phyloP scores from a whole-genome alignment of 2,329 filamentous ascomycete genomes.

The Fusarium illudens region DNA sequence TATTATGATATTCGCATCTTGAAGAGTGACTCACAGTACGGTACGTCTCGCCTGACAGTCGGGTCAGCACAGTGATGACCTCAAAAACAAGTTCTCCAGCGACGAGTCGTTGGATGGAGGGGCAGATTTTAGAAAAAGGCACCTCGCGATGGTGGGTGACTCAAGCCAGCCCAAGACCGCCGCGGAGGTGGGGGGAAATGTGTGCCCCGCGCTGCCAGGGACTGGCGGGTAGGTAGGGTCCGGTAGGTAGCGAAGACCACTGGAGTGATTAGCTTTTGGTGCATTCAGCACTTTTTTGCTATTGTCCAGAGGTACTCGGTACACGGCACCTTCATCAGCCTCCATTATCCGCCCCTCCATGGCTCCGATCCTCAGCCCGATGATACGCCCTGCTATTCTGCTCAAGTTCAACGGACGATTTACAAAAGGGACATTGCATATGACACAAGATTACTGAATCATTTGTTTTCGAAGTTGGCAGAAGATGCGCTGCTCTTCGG shows the following conservation, averaged over 20 bases:
- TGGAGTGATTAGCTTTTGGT: not conserved
- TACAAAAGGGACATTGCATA: not conserved
- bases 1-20: not conserved
- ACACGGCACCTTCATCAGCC: not conserved
- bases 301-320: not conserved
- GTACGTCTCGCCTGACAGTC: slow-evolving; percentile 21
- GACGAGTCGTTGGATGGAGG: slow-evolving; percentile 37
- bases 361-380: not conserved
- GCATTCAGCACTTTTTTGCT: not conserved
- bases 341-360: not conserved
- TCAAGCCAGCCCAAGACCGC: slow-evolving; percentile 32
- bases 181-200: slow-evolving; percentile 36
- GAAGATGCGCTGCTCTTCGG: not conserved
- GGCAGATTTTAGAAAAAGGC: slow-evolving; percentile 40
- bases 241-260: not conserved
- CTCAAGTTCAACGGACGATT: not conserved
- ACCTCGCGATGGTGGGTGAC: slow-evolving; percentile 41
- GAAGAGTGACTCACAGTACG: slow-evolving; percentile 22
- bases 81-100: slow-evolving; percentile 24
- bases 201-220: slow-evolving; percentile 37
- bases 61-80: slow-evolving; percentile 22
- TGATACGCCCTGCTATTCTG: not conserved
- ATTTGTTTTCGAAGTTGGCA: not conserved
- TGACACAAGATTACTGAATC: not conserved
- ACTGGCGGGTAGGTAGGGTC: not conserved